Base-by-base conservation (phyloP, 305 asterid species). In the Andrographis paniculata region DNA sequence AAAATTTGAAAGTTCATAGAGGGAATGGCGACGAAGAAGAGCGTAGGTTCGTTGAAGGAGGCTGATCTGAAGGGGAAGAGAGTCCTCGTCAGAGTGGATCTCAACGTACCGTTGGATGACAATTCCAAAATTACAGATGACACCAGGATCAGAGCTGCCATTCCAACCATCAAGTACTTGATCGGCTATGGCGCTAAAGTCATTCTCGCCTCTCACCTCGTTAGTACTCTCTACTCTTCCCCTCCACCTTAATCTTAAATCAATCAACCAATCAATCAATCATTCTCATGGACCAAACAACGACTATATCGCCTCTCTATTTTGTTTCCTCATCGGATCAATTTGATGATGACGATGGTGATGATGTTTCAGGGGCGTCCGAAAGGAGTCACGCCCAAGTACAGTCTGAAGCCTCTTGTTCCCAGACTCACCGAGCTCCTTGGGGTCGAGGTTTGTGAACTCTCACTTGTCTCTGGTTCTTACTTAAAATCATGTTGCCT, bases 71-170 rank as follows among this genome's bases (percentile, higher is more conserved):
- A 76, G 63, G 77, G 95, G 14, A 85, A 85, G 78, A 82, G 60
- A 38, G 91, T 82, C 35, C 76, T 85, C 36, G 85, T 82, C 21
- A 65, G 94, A 55, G 95, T 77, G 67, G 94, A 85, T 81, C 84
- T 85, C 63, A 85, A 85, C 63, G 95, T 85, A 53, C 95, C 93
- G 7, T 64, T 85, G 76, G 95, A 85, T 42, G 95, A 82, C 35
- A 71, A 58, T 71, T 61, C 64, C 30, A 82, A 79, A 4, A 85
- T 85, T 56, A 85, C 95, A 36, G 95, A 85, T 60, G 95, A 85
- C 36, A 85, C 85, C 54, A 76, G 95, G 58, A 71, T 85, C 39
- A 74, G 93, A 19, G 95, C 93, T 24, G 91, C 93, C 42, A 74
- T 81, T 37, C 93, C 93, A 12, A 85, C 95, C 16, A 79, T 85